These are phyloP conservation scores for Metschnikowia chrysomelidarum DNA, from an alignment of 805 yeast species.

Conservation along the genomic window DNA sequence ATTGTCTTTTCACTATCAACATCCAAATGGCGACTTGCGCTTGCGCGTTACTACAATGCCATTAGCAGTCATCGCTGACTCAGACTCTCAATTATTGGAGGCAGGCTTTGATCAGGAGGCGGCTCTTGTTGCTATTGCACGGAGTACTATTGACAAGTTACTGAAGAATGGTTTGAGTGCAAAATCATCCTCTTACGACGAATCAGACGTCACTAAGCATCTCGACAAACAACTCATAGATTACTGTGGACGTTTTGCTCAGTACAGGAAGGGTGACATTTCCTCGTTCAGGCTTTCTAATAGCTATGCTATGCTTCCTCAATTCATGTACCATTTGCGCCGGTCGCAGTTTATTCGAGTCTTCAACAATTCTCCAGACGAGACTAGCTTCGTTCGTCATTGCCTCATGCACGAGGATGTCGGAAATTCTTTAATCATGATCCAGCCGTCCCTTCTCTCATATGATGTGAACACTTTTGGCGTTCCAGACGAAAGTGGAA, in stretches of 20 bases:
- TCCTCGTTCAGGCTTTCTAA: constrained; percentile 50
- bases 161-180: constrained; percentile 19
- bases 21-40: constrained; percentile 54
- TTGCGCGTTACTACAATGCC: constrained; percentile 60
- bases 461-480: constrained; percentile 50
- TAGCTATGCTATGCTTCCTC: constrained; percentile 56
- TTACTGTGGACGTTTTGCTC: constrained; percentile 46
- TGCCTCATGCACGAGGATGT: constrained; percentile 61
- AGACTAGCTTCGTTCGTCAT: constrained; percentile 63
- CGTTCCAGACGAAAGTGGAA: constrained; percentile 29
- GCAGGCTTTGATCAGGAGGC: constrained; percentile 66
- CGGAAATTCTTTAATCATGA: constrained; percentile 59
- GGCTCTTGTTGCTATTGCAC: constrained; percentile 58
- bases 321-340: constrained; percentile 64
- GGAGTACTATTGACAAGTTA: constrained; percentile 49
- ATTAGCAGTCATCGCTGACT: constrained; percentile 40
- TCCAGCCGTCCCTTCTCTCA: constrained; percentile 64
- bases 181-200: constrained; percentile 21
- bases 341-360: constrained; percentile 65
- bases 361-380: constrained; percentile 72
- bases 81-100: constrained; percentile 41
- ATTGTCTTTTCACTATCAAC: constrained; percentile 60
- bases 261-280: constrained; percentile 46
- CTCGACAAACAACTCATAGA: constrained; percentile 48
- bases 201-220: constrained; percentile 43